Base-by-base conservation (phyloP, 331 rosid species). In the Quercus lobata region DNA sequence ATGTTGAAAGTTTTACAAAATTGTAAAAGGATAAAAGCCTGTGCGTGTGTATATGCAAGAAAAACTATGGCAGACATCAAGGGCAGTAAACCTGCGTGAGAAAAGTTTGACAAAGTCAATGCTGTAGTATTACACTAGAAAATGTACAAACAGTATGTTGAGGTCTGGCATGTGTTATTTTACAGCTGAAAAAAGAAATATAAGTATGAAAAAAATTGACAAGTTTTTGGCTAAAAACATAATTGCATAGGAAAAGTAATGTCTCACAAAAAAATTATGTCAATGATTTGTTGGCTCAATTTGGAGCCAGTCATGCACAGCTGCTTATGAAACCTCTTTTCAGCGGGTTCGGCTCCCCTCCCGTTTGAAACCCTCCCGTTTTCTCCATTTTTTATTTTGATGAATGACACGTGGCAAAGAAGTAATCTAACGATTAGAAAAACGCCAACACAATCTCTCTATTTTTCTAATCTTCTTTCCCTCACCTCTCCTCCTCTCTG, bases 281-380 rank as follows among this genome's bases (percentile, higher is more conserved):
- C 41, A 27, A 27, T n/a, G 1, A 29, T 63, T 16, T 63, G 44
- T 63, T 27, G 12, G 70, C 41, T 29, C 41, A 63, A 63, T 27
- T 15, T 29, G 44, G 27, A 32, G 72, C 72, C 53, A 35, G 17
- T 76, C 71, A n/a, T 74, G 80, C 79, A 71, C 53, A 14, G 30
- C 57, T 37, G 49, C 73, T 56, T 41, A 41, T 9, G 12, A 74
- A 73, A 44, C 81, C 57, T 66, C 74, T 49, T 75, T 75, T 70
- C 5, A 69, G 73, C 71, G n/a, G n/a, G n/a, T n/a, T n/a, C n/a
- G n/a, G n/a, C n/a, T n/a, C n/a, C n/a, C n/a, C n/a, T n/a, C n/a
- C n/a, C n/a, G n/a, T n/a, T n/a, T n/a, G n/a, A n/a, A n/a, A n/a
- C n/a, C n/a, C n/a, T n/a, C n/a, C n/a, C n/a, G n/a, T n/a, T n/a